A percentile compares a stretch with the other conserved stretches of the same genome.
These are phyloP conservation scores for Aspergillus sp. DNA, from an alignment of 2,329 filamentous ascomycete species.

Conservation along the genomic window DNA sequence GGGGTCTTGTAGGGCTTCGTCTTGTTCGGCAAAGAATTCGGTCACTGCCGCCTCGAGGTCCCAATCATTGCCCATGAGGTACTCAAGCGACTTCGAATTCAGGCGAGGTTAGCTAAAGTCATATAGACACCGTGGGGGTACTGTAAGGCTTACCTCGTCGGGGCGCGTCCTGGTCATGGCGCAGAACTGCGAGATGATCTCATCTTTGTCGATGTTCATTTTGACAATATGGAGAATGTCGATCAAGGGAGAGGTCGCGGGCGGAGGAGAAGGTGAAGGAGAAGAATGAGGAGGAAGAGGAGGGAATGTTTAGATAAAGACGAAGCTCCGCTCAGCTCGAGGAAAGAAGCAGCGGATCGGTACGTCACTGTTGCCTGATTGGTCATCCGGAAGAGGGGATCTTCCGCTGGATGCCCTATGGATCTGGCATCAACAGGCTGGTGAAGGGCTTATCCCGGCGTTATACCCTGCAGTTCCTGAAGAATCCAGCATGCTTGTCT, in stretches of 20 bases:
- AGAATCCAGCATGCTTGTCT: too few relatives aligned
- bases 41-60: slow-evolving; percentile 63
- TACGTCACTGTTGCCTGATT: slow-evolving; percentile 42
- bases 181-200: slow-evolving; percentile 54
- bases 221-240: slow-evolving; percentile 3
- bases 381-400: slow-evolving; percentile 32
- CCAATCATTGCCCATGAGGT: slow-evolving; percentile 66
- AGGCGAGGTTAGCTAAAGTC: not conserved
- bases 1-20: slow-evolving; percentile 38
- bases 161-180: slow-evolving; percentile 55
- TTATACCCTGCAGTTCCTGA: too few relatives aligned
- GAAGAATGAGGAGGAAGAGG: not conserved
- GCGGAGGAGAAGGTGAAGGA: not conserved
- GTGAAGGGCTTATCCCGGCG: too few relatives aligned
- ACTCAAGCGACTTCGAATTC: slow-evolving; percentile 60
- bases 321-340: not conserved
- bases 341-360: slow-evolving; percentile 2
- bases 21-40: slow-evolving; percentile 57
- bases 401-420: slow-evolving; percentile 23
- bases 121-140: not conserved
- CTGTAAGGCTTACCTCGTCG: slow-evolving; percentile 45
- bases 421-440: slow-evolving; percentile 1
- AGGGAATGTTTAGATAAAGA: not conserved
- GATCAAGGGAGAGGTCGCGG: not conserved
- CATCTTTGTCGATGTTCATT: slow-evolving; percentile 43